A percentile compares a stretch with the other conserved stretches of the same genome.
Conservation (phyloP, 257 asterid species). For the Nicotiana tabacum region DNA sequence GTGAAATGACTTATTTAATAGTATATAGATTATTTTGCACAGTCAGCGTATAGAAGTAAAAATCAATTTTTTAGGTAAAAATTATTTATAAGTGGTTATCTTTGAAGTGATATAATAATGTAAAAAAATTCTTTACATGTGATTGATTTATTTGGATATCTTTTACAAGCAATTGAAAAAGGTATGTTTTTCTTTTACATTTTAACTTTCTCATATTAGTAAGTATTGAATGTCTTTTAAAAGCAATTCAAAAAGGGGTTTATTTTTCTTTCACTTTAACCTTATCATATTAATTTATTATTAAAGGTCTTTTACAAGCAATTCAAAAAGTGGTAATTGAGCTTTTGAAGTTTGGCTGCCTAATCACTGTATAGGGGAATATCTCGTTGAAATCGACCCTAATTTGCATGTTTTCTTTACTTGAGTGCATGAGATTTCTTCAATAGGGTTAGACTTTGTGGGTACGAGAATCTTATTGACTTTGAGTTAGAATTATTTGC, state of each 20-base stretch:
- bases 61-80: too few relatives aligned
- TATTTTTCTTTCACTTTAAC: background rate
- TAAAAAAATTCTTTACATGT: too few relatives aligned
- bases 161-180: background rate
- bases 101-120: too few relatives aligned
- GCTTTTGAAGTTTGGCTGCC: slow-evolving; percentile 39
- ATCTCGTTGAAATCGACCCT: slow-evolving; percentile 7
- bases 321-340: slow-evolving; percentile 22
- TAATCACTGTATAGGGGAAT: slow-evolving; percentile 28
- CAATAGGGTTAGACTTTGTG: slow-evolving; percentile 1
- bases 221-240: background rate
- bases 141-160: too few relatives aligned
- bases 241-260: slow-evolving; percentile 18
- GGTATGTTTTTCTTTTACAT: background rate
- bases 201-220: background rate
- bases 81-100: too few relatives aligned
- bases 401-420: background rate
- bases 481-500: background rate
- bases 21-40: too few relatives aligned
- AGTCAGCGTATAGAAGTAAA: too few relatives aligned
- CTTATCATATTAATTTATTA: background rate
- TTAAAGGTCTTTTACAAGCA: slow-evolving; percentile 1
- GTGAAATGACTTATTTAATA: too few relatives aligned
- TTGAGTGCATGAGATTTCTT: background rate
- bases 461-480: slow-evolving; percentile 1